These are phyloP conservation scores for Stagonosporopsis vannaccii DNA, from an alignment of 2,329 filamentous ascomycete species.

Conservation along the genomic window DNA sequence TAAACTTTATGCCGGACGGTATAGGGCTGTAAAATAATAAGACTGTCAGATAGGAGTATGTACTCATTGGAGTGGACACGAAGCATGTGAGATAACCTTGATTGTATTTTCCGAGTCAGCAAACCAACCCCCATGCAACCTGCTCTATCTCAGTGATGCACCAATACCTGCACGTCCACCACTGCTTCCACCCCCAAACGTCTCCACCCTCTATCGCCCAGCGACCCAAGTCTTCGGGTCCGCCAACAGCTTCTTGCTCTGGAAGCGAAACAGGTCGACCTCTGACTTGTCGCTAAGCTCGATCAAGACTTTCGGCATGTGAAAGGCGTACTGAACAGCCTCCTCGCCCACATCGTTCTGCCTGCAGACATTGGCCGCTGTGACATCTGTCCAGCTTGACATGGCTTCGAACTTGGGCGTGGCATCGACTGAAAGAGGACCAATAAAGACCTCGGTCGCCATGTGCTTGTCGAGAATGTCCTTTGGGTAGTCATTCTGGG, in stretches of 20 bases:
- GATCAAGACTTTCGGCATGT: not conserved
- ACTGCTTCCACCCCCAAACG: not conserved
- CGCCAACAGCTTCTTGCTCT: not conserved
- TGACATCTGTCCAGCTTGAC: not conserved
- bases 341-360: not conserved
- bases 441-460: not conserved
- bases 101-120: not conserved
- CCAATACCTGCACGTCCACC: too few species aligned
- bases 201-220: not conserved
- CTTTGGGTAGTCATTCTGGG: not conserved
- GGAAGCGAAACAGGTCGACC: not conserved
- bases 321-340: not conserved
- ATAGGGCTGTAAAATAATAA: not conserved
- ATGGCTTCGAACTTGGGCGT: not conserved
- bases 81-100: not conserved
- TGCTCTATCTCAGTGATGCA: not conserved
- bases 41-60: not conserved
- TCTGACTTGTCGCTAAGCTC: not conserved
- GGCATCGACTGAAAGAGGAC: not conserved
- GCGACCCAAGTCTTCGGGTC: not conserved
- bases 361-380: not conserved
- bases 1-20: not conserved
- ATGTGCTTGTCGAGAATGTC: not conserved
- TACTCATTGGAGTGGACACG: not conserved
- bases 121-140: not conserved